Percentiles rank a stretch among this genome's conserved stretches.
phyloP scores from a whole-genome alignment of 495 filamentous ascomycete genomes.

The Geopyxis carbonaria region DNA sequence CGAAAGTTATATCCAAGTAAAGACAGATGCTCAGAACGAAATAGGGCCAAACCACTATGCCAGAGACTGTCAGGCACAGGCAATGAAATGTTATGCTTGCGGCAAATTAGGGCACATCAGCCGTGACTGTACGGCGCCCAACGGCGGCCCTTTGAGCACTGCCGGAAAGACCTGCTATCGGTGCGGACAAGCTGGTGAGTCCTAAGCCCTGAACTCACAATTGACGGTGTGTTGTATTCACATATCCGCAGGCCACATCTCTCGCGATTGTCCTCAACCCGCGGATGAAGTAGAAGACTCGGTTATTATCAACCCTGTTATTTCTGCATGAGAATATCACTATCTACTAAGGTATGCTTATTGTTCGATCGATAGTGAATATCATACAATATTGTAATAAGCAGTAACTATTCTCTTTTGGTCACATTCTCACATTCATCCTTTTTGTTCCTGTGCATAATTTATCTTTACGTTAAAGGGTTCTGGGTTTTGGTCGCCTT shows the following conservation, averaged over 20 bases:
- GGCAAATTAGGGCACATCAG: constrained; percentile 97
- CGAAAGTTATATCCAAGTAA: background rate
- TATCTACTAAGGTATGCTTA: no score
- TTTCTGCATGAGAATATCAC: no score
- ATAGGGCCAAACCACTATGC: constrained; percentile 86
- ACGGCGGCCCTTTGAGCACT: constrained; percentile 86
- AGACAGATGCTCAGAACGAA: constrained; percentile 1
- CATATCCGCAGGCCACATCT: constrained; percentile 53
- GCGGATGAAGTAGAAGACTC: constrained; percentile 24
- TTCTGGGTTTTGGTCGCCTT: no score
- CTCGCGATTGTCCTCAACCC: constrained; percentile 69
- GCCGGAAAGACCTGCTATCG: constrained; percentile 98
- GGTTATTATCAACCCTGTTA: constrained; percentile 2
- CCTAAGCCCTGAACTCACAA: background rate
- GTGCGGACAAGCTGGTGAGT: constrained; percentile 60
- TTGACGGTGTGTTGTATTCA: background rate
- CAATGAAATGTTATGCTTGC: constrained; percentile 99
- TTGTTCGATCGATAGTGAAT: no score
- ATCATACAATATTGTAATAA: no score
- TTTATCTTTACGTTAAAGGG: no score
- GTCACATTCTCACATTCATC: no score
- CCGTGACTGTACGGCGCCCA: constrained; percentile 91
- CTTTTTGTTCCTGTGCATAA: no score
- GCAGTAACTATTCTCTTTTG: no score
- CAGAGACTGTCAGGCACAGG: constrained; percentile 96